phyloP scores from a whole-genome alignment of 176 grass and related monocot species.

The Miscanthus lutarioriparius region DNA sequence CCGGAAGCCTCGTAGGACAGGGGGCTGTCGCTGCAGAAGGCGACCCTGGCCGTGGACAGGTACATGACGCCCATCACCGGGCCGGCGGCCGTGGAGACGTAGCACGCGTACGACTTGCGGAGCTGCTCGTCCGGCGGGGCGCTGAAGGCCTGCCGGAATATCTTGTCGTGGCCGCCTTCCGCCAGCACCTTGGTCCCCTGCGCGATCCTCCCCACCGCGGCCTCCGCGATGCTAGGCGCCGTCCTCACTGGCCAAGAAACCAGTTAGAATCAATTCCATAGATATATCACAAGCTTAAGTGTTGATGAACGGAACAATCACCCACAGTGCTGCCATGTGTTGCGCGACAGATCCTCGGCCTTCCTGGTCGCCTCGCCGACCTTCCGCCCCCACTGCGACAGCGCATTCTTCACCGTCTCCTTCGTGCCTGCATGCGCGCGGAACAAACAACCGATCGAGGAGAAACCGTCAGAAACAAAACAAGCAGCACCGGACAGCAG shows the following conservation, averaged over 20 bases:
- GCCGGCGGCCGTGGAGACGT: conserved; percentile 75
- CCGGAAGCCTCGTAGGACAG: conserved; percentile 43
- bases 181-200: conserved; percentile 79
- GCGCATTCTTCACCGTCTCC: conserved; percentile 78
- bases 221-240: conserved; percentile 73
- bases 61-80: conserved; percentile 81
- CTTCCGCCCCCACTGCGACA: conserved; percentile 78
- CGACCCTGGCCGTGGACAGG: conserved; percentile 75
- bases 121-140: conserved; percentile 72
- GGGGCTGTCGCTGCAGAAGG: conserved; percentile 86
- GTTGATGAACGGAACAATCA: background rate
- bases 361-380: conserved; percentile 71
- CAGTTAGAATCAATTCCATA: background rate
- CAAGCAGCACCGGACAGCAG: background rate
- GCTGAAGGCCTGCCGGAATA: conserved; percentile 76
- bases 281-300: background rate
- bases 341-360: conserved; percentile 87
- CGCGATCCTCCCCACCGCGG: conserved; percentile 81
- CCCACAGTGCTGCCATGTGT: conserved; percentile 97
- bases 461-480: background rate
- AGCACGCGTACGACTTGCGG: conserved; percentile 79
- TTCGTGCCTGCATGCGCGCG: conserved; percentile 45
- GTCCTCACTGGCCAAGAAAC: conserved; percentile 53
- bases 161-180: conserved; percentile 76
- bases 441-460: background rate